Base-by-base conservation (phyloP, 2,329 filamentous ascomycete species). In the Penicillium brasilianum region DNA sequence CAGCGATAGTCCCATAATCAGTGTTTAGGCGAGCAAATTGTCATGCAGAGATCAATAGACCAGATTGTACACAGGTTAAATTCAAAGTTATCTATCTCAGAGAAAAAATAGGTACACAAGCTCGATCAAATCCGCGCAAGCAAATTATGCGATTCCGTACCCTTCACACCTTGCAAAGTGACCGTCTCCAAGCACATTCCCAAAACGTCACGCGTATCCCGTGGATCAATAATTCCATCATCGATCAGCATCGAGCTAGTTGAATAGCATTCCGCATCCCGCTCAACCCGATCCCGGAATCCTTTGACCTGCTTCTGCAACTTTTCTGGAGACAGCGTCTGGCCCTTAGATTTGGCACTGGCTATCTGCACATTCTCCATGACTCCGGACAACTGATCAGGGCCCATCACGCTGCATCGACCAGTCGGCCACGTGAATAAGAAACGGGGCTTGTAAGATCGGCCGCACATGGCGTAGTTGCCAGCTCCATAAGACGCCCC, bases 401-500 rank as follows among this genome's bases (percentile, higher is more conserved):
- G 71, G 0, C 78, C 78, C 78, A 80, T 80, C 1, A 80, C 78
- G 36, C 75, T 76, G 66, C 77, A 79, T 18, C 75, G 69, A 0
- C 77, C 75, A 0, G 66, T 76, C 0, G 77, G 77, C 78, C 78
- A 80, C 13, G 75, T 74, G 58, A 81, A 81, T 3, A 81, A 59
- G 55, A 82, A 81, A 0, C 79, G 74, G 0, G 80, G 80, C 20
- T 69, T 69, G 63, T 80, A 82, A 1, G 77, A 56, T 20, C 79
- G 59, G 1, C 80, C 80, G 58, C 79, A 81, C 80, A 81, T 81
- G 28, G 79, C 80, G 60, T 81, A 82, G 61, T 82, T 82, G 0
- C 80, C 80, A 2, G 80, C 80, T 0, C 80, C 80, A 54, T 82
- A 82, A 0, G 79, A 81, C 0, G 80, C 75, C 0, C 80, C 80